Evolutionary conservation across 768 basidiomycete genomes (phyloP), one percentile per base, ranked within the genome.

Genomic region (Trametes cubensis): DNA sequence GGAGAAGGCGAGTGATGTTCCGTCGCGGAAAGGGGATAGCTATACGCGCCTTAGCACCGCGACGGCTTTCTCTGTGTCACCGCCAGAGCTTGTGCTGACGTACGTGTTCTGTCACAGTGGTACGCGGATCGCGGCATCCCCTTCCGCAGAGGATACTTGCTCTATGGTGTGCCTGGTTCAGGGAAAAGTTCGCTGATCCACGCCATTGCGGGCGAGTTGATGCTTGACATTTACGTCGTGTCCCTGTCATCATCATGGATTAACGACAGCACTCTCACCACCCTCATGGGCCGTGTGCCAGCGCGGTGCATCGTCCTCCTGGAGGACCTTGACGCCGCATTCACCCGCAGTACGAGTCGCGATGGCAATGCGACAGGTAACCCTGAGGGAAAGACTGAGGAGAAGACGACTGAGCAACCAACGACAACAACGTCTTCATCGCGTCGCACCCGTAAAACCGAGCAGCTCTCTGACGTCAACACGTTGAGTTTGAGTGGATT

Each of bases 61-160:
- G 41, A 30, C 64, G 60, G 53, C 46, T 51, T 49, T 60, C 42
- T 47, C 48, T 49, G 6, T 20, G 17, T 26, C 18, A 52, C 50
- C 39, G 38, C 49, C 42, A 48, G 30, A 45, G 58, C 55, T 47
- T 53, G 30, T 54, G 54, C 67, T 68, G 61, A 67, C 61, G 23
- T 38, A 23, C 46, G 30, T 11, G 44, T 48, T 23, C 51, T 34
- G 25, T n/a, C 56, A 41, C 64, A 91, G 85, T 94, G 93, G 93
- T 95, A 94, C 67, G 90, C 90, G n/a, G 90, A 93, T 74, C 87
- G 93, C 68, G 93, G 93, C 53, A 94, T 94, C 66, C 93, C 93
- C 30, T 94, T 92, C 83, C 89, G 93, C 57, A 85, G 93, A 58
- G 93, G 93, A 5, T 93, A 92, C 73, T 83, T 94, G 53, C 80